A percentile compares a stretch with the other conserved stretches of the same genome.
Evolutionary conservation across 2,329 filamentous ascomycete genomes (phyloP).

Genomic region (Diaporthe sp.): DNA sequence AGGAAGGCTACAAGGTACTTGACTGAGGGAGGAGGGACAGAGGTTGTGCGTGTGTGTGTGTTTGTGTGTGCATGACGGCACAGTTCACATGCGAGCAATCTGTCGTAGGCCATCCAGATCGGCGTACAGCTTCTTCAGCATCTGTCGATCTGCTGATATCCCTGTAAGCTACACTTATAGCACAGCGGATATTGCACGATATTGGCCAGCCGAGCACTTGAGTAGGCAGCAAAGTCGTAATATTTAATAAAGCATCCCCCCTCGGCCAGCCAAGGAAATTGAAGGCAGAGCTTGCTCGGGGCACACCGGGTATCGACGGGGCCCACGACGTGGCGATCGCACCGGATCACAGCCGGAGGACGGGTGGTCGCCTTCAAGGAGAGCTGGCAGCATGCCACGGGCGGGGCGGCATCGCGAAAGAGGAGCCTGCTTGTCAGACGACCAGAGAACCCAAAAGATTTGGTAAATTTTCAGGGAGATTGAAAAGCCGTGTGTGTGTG

Average conservation of each 20-base stretch:
- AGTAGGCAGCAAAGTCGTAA: conserved; percentile 18
- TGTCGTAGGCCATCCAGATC: conserved; percentile 7
- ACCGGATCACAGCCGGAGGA: conserved; percentile 1
- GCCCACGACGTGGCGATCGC: neutral
- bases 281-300: neutral
- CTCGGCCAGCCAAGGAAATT: neutral
- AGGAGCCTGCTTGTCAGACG: neutral
- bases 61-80: neutral
- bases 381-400: neutral
- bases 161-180: neutral
- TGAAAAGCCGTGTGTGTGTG: neutral
- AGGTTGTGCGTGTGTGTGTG: neutral
- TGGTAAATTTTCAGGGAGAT: neutral
- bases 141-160: neutral
- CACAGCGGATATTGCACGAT: neutral
- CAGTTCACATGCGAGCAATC: neutral
- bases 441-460: neutral
- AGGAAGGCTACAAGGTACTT: neutral
- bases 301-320: neutral
- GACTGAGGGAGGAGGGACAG: neutral
- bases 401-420: neutral
- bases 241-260: neutral
- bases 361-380: neutral
- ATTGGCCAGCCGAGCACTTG: neutral
- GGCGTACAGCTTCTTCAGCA: neutral